Conservation (phyloP, 257 asterid species). For the Datura wrightii region DNA sequence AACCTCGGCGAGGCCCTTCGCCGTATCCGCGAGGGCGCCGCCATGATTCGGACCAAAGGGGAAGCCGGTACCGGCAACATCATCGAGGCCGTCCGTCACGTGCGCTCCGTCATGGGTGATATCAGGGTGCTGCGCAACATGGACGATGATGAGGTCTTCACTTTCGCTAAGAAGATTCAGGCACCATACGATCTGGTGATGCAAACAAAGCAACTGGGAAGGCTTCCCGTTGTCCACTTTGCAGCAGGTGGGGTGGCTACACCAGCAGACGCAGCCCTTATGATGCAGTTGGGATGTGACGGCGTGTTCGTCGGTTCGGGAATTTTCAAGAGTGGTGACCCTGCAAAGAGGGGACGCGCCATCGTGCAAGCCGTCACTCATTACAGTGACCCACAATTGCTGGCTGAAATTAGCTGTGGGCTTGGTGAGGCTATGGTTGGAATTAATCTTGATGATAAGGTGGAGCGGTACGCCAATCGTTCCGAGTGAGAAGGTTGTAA, state of each 20-base stretch:
- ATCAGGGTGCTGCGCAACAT: slow-evolving; percentile 77
- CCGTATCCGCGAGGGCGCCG: slow-evolving; percentile 90
- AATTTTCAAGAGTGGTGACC: slow-evolving; percentile 88
- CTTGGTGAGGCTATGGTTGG: slow-evolving; percentile 93
- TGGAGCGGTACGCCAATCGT: slow-evolving; percentile 83
- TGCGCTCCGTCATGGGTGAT: slow-evolving; percentile 85
- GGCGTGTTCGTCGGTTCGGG: slow-evolving; percentile 92
- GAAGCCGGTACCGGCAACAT: slow-evolving; percentile 93
- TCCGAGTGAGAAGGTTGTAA: slow-evolving; percentile 56
- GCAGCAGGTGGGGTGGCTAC: slow-evolving; percentile 98
- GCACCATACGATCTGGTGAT: slow-evolving; percentile 86
- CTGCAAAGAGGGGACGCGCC: slow-evolving; percentile 77
- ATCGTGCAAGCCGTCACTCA: slow-evolving; percentile 88
- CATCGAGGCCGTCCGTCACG: slow-evolving; percentile 94
- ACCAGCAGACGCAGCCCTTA: slow-evolving; percentile 85
- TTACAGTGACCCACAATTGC: slow-evolving; percentile 74
- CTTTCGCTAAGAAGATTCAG: slow-evolving; percentile 79
- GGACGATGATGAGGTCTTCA: slow-evolving; percentile 88
- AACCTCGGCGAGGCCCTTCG: slow-evolving; percentile 94
- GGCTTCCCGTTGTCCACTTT: slow-evolving; percentile 89
- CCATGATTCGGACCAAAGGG: slow-evolving; percentile 92
- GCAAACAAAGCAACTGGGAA: slow-evolving; percentile 88
- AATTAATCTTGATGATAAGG: slow-evolving; percentile 80
- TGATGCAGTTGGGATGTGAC: slow-evolving; percentile 93
- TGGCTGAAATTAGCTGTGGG: slow-evolving; percentile 83